Percentiles rank a stretch among this genome's conserved stretches.
Conservation (phyloP, 768 basidiomycete genomes). For the Mycena alexandri region DNA sequence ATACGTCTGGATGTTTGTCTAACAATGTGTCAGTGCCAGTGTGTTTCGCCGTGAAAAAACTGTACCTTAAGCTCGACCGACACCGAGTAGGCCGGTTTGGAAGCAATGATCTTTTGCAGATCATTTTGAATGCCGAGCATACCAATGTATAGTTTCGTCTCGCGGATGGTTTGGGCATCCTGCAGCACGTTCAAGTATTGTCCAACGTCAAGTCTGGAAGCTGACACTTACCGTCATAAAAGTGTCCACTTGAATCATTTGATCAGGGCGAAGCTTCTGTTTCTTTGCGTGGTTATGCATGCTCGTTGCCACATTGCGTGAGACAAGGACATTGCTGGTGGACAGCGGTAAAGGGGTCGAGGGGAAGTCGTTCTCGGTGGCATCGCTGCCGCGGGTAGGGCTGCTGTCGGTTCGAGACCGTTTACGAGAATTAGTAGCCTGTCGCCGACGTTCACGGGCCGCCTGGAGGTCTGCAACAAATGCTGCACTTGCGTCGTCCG, state of each 20-base stretch:
- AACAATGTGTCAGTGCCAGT: neutral
- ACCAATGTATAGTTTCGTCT: too few relatives aligned
- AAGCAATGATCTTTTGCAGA: slow-evolving; percentile 22
- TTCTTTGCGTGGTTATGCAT: neutral
- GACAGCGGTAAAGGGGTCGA: neutral
- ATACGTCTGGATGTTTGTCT: slow-evolving; percentile 42
- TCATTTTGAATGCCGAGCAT: slow-evolving; percentile 30
- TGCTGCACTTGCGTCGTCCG: neutral
- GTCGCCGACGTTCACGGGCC: neutral
- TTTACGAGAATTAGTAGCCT: neutral
- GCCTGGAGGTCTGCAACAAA: too few relatives aligned
- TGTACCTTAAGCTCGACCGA: slow-evolving; percentile 25
- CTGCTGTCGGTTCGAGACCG: neutral
- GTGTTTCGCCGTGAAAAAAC: neutral
- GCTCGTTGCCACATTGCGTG: neutral
- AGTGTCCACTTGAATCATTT: too few relatives aligned
- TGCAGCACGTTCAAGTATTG: neutral
- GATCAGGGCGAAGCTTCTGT: slow-evolving; percentile 16
- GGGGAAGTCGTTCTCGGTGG: neutral
- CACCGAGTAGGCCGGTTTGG: slow-evolving; percentile 28
- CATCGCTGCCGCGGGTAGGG: neutral
- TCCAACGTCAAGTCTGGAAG: too few relatives aligned
- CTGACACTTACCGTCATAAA: neutral
- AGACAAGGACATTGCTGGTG: neutral
- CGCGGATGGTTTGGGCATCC: slow-evolving; percentile 5